Base-by-base conservation (phyloP, 352 stramenopile species). In the Globisporangium spinosum region DNA sequence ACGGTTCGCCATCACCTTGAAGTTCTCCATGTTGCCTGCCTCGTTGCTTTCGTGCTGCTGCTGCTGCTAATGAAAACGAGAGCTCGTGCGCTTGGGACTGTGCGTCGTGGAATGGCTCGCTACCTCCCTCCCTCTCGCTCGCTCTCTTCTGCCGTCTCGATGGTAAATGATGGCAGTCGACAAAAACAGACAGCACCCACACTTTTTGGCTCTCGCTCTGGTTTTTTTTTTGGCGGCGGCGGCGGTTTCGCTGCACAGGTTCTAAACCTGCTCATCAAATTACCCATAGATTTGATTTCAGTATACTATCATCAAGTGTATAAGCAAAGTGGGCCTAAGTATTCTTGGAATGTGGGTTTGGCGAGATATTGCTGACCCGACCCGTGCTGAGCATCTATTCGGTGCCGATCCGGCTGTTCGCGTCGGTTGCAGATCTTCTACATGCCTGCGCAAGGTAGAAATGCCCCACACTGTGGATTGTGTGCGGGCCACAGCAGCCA, bases 1-100 rank as follows among this genome's bases (percentile, higher is more conserved):
- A 68, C 83, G 83, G 68, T 88, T 91, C 17, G 80, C 81, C 78
- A 91, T 89, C 65, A 68, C 80, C 70, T 89, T 89, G 69, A 88
- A 72, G 72, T 87, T 88, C 43, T 86, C 83, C 71, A 91, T 77
- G 1, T 8, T 27, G 17, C 1, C 25, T 59, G 54, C 25, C 32
- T 34, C 12, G 27, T 34, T 35, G 12, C 9, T 32, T 58, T 20
- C 13, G n/a, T 60, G 22, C 55, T 32, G 43, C 54, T 22, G 27
- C 54, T 20, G 53, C 40, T 49, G 40, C 40, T 49, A 20, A 22
- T 22, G 13, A 22, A 49, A 20, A 22, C 4, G 29, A 32, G n/a
- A 59, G 54, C 54, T 43, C 40, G 35, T 60, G 55, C 12, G 55
- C 20, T 6, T 15, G 55, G 22, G 55, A 20, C 20, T 59, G 54